phyloP scores from a whole-genome alignment of 1,139 yeast species.

The Meyerozyma carpophila region DNA sequence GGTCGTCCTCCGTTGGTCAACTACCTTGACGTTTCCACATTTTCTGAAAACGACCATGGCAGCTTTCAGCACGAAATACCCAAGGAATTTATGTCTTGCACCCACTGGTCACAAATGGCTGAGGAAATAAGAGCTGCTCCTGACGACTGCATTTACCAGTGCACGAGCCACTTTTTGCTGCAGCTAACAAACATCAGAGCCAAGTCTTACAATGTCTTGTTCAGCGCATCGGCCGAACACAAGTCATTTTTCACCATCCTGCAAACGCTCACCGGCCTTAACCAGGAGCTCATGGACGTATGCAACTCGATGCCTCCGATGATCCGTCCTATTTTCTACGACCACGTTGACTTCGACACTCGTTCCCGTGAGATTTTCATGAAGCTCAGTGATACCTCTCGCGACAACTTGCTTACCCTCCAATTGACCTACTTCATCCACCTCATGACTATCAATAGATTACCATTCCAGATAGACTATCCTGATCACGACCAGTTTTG shows the following conservation, averaged over 20 bases:
- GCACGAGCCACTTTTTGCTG: slow-evolving; percentile 11
- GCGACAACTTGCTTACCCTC: slow-evolving; percentile 16
- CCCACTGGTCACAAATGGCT: neutral
- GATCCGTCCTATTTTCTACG: slow-evolving; percentile 20
- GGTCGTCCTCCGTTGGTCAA: slow-evolving; percentile 60
- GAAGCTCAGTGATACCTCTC: neutral
- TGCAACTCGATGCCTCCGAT: slow-evolving; percentile 10
- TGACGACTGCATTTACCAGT: slow-evolving; percentile 2
- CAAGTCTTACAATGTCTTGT: slow-evolving; percentile 23
- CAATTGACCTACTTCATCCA: slow-evolving; percentile 30
- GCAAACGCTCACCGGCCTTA: slow-evolving; percentile 14
- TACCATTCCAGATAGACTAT: slow-evolving; percentile 21
- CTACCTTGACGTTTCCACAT: slow-evolving; percentile 36
- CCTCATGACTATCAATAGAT: slow-evolving; percentile 30
- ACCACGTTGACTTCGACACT: slow-evolving; percentile 19
- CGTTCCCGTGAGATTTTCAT: neutral
- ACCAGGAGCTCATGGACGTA: slow-evolving; percentile 16
- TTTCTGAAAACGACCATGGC: neutral
- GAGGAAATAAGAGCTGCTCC: neutral
- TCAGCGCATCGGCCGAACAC: slow-evolving; percentile 21
- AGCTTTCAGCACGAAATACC: neutral
- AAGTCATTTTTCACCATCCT: slow-evolving; percentile 14
- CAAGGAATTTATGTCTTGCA: neutral
- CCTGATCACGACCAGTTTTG: slow-evolving; percentile 13
- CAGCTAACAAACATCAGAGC: slow-evolving; percentile 23